phyloP scores from a whole-genome alignment of 1,139 yeast genomes.

The Yamadazyma sp. region DNA sequence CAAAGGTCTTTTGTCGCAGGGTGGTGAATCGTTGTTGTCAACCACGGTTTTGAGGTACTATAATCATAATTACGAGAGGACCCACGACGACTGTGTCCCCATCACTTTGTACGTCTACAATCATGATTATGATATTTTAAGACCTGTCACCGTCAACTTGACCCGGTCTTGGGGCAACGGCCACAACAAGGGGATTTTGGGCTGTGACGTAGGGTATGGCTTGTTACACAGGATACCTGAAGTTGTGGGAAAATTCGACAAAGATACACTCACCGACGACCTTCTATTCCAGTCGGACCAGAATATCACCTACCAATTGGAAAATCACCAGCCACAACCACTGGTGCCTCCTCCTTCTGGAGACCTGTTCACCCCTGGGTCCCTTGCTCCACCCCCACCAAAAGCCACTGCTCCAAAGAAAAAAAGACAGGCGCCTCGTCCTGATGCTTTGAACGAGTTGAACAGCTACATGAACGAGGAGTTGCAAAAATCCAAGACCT shows the following conservation, averaged over 20 bases:
- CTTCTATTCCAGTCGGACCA: slow-evolving; percentile 34
- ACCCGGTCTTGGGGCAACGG: slow-evolving; percentile 44
- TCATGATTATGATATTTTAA: slow-evolving; percentile 77
- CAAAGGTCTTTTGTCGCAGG: slow-evolving; percentile 63
- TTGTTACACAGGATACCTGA: slow-evolving; percentile 81
- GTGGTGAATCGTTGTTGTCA: slow-evolving; percentile 82
- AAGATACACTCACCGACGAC: slow-evolving; percentile 34
- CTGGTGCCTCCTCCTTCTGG: slow-evolving; percentile 15
- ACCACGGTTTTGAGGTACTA: slow-evolving; percentile 61
- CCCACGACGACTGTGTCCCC: slow-evolving; percentile 35
- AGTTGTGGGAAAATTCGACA: slow-evolving; percentile 52
- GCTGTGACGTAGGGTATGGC: slow-evolving; percentile 96
- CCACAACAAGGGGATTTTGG: slow-evolving; percentile 74
- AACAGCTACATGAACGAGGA: slow-evolving; percentile 49
- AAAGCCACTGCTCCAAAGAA: slow-evolving; percentile 23
- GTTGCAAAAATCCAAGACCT: slow-evolving; percentile 41
- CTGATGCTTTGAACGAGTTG: slow-evolving; percentile 28
- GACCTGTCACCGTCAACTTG: slow-evolving; percentile 78
- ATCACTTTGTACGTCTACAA: slow-evolving; percentile 78
- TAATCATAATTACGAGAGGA: slow-evolving; percentile 45
- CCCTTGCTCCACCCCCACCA: slow-evolving; percentile 18
- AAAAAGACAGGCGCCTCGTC: slow-evolving; percentile 28
- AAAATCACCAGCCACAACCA: slow-evolving; percentile 13
- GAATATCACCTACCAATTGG: slow-evolving; percentile 15
- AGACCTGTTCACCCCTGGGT: slow-evolving; percentile 4